Conservation (phyloP, 768 basidiomycete species). For the Lactarius sp. region DNA sequence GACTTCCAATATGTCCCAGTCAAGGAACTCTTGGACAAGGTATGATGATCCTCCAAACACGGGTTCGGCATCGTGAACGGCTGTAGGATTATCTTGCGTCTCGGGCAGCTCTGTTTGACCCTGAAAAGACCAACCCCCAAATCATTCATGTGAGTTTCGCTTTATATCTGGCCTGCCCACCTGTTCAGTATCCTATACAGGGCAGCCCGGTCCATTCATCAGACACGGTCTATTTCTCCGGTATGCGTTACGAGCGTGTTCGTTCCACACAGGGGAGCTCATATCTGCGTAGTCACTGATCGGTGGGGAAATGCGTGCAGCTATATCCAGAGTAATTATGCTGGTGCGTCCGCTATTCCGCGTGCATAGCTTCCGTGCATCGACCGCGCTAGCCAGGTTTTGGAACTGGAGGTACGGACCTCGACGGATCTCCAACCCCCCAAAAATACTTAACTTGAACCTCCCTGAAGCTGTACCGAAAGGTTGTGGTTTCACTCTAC, state of each 20-base stretch:
- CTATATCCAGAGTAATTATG: constrained; percentile 84
- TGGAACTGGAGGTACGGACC: constrained; percentile 68
- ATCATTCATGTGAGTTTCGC: constrained; percentile 47
- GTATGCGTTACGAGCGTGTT: constrained; percentile 35
- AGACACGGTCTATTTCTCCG: constrained; percentile 94
- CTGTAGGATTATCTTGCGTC: constrained; percentile 73
- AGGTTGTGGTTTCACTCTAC: constrained; percentile 93
- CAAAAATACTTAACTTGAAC: no score
- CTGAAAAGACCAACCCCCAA: constrained; percentile 54
- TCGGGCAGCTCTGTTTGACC: constrained; percentile 77
- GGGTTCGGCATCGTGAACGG: neutral
- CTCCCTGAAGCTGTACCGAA: constrained; percentile 67
- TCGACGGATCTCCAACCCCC: neutral
- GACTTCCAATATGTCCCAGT: constrained; percentile 74
- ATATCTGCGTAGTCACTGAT: constrained; percentile 55
- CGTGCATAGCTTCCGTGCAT: neutral
- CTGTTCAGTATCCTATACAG: constrained; percentile 32
- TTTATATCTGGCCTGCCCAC: neutral
- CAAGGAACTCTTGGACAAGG: constrained; percentile 79
- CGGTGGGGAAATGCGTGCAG: constrained; percentile 90
- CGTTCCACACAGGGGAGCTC: neutral
- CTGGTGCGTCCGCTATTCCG: constrained; percentile 42
- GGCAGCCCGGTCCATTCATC: constrained; percentile 81
- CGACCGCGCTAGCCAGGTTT: constrained; percentile 50
- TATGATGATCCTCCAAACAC: constrained; percentile 28